These are phyloP conservation scores for Herpetomonas muscarum DNA, from an alignment of 208 protist genomes.

Conservation along the genomic window DNA sequence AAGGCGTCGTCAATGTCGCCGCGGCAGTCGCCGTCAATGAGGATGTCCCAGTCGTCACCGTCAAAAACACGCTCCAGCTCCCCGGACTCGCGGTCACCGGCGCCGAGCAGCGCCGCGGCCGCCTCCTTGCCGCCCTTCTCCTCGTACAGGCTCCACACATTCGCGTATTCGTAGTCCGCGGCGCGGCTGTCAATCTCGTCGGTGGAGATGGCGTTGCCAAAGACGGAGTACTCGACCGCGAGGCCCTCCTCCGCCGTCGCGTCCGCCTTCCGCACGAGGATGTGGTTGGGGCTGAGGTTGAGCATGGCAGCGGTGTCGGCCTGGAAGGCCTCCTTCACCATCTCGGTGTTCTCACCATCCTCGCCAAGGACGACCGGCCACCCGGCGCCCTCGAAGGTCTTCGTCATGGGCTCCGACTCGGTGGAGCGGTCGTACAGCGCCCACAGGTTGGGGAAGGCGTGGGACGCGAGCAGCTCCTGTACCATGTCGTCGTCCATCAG, in stretches of 20 bases:
- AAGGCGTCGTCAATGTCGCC: constrained; percentile 30
- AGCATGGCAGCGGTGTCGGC: constrained; percentile 13
- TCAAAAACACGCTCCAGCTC: constrained; percentile 35
- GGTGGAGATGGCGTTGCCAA: constrained; percentile 3
- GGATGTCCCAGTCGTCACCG: constrained; percentile 51
- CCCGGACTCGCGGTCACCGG: constrained; percentile 29
- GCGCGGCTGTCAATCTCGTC: constrained; percentile 7
- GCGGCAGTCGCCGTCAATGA: constrained; percentile 20
- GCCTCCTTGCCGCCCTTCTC: neutral
- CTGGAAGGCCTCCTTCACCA: constrained; percentile 10
- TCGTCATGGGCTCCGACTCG: constrained; percentile 11
- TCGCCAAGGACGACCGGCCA: too few relatives aligned
- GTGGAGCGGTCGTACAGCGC: constrained; percentile 32
- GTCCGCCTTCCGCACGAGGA: constrained; percentile 24
- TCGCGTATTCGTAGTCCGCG: constrained; percentile 21
- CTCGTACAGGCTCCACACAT: constrained; percentile 4
- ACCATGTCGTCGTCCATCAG: constrained; percentile 36
- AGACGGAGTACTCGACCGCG: constrained; percentile 30
- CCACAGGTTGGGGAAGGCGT: constrained; percentile 39
- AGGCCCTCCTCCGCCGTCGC: constrained; percentile 13
- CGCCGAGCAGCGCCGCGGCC: neutral
- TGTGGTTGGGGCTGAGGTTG: constrained; percentile 10
- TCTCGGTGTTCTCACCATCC: constrained; percentile 30
- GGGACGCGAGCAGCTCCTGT: constrained; percentile 32
- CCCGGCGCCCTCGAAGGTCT: constrained; percentile 35